Conservation (phyloP, 345 rosid species). For the Linum usitatissimum region DNA sequence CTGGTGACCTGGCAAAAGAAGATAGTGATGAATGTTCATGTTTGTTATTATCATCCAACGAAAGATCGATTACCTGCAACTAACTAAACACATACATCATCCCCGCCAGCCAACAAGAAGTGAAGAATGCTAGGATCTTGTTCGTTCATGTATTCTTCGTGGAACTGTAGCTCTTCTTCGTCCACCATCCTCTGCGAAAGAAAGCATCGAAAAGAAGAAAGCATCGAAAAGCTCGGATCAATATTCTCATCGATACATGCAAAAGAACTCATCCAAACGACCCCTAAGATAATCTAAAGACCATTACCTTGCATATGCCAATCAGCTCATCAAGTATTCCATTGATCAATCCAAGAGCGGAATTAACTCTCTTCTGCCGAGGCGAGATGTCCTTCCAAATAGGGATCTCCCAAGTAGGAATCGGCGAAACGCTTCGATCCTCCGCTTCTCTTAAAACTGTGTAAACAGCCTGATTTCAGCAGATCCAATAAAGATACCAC, state of each 20-base stretch:
- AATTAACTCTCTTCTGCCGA: conserved; percentile 57
- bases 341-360: conserved; percentile 73
- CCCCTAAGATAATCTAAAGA: too few species aligned
- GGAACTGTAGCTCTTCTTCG: conserved; percentile 83
- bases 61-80: conserved; percentile 4
- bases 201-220: not conserved
- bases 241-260: not conserved
- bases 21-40: conserved; percentile 10
- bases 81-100: conserved; percentile 50
- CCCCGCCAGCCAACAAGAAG: conserved; percentile 86
- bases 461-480: conserved; percentile 64
- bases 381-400: conserved; percentile 94
- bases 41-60: conserved; percentile 3
- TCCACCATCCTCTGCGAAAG: conserved; percentile 72
- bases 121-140: conserved; percentile 96
- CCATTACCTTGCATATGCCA: conserved; percentile 71
- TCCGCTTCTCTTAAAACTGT: conserved; percentile 89
- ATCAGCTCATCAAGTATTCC: conserved; percentile 62
- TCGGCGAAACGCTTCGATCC: conserved; percentile 87
- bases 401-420: conserved; percentile 88
- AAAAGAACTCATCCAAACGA: too few species aligned
- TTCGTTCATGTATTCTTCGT: conserved; percentile 86
- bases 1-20: conserved; percentile 59
- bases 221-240: not conserved
- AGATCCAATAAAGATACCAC: conserved; percentile 16